Conservation (phyloP, 208 protist species). For the Giardia duodenalis region DNA sequence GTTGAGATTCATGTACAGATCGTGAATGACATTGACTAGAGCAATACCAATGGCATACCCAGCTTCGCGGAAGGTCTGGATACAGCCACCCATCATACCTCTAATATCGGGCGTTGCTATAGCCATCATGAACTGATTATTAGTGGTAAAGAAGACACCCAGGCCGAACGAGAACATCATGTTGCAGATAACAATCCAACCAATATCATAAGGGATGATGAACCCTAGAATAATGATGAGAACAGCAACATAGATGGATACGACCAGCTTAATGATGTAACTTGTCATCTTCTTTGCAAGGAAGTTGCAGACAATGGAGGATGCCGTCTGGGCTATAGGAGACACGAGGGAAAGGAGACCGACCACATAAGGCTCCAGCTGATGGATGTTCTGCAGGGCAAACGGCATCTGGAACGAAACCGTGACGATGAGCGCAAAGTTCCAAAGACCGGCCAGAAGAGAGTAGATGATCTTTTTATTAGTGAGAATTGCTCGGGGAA, state of each 20-base stretch:
- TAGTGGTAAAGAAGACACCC: conserved; percentile 11
- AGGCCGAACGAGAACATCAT: not conserved
- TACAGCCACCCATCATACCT: conserved; percentile 19
- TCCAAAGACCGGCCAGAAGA: not conserved
- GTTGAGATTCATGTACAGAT: not conserved
- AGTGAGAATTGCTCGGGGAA: not conserved
- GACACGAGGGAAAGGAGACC: not conserved
- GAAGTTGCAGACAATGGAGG: not conserved
- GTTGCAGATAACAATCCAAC: not conserved
- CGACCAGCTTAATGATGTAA: conserved; percentile 9
- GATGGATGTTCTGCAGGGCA: not conserved
- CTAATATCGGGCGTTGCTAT: conserved; percentile 8
- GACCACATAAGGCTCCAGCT: not conserved
- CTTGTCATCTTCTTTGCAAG: not conserved
- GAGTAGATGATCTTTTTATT: conserved; percentile 28
- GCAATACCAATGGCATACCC: conserved; percentile 20
- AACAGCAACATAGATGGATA: not conserved
- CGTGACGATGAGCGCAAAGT: conserved; percentile 13
- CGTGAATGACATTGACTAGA: conserved; percentile 11
- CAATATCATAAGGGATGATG: not conserved
- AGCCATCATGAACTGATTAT: conserved; percentile 18
- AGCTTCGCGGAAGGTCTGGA: conserved; percentile 2
- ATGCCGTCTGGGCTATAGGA: not conserved
- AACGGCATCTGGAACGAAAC: conserved; percentile 18
- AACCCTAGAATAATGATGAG: conserved; percentile 1